Conservation (phyloP, 176 grass and related monocot species). For the Zoysia pacifica region DNA sequence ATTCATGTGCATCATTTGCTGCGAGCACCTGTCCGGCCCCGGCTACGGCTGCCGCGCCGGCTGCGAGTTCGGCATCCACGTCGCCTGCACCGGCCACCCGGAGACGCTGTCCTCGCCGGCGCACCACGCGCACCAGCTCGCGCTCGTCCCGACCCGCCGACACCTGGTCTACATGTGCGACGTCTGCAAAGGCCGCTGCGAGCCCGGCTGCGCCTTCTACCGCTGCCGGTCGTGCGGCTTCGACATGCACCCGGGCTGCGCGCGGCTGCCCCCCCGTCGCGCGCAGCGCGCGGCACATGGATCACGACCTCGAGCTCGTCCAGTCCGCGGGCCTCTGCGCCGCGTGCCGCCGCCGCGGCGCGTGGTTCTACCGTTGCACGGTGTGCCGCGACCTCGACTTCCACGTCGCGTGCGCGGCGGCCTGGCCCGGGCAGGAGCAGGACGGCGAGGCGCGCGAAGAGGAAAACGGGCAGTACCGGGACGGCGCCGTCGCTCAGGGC, state of each 20-base stretch:
- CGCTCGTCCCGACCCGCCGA: neutral
- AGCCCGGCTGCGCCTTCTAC: neutral
- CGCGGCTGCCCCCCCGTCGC: neutral
- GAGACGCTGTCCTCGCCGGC: neutral
- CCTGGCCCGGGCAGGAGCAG: neutral
- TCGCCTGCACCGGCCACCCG: conserved; percentile 6
- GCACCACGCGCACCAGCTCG: neutral
- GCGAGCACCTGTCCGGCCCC: neutral
- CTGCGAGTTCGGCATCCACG: conserved; percentile 15
- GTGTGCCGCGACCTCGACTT: neutral
- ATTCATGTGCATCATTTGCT: conserved; percentile 14
- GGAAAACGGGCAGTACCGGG: too few species aligned
- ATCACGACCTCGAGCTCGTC: conserved; percentile 15
- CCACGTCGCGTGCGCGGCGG: neutral
- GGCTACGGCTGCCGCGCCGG: conserved; percentile 21
- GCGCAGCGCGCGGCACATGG: neutral
- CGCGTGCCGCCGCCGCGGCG: neutral
- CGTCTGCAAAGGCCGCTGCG: neutral
- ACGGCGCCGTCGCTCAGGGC: too few species aligned
- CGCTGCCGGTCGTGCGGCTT: conserved; percentile 11
- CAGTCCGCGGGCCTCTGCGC: neutral
- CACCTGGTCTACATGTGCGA: neutral
- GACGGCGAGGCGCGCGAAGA: too few species aligned
- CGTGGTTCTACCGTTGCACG: conserved; percentile 1
- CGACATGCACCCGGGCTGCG: conserved; percentile 27